These are phyloP conservation scores for Adansonia digitata DNA, from an alignment of 345 rosid genomes.

Conservation along the genomic window DNA sequence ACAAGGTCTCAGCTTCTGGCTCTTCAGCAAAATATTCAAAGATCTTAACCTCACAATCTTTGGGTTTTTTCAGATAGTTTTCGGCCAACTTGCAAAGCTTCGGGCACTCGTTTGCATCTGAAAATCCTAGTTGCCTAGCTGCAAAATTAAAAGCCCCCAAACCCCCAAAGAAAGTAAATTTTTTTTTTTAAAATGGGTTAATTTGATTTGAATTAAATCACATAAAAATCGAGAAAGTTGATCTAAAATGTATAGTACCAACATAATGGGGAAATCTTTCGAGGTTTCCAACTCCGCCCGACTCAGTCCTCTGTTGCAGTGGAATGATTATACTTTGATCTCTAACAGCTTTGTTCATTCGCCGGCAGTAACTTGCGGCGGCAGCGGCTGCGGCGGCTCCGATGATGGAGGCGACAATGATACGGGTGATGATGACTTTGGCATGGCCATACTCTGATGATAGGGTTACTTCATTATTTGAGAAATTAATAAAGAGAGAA, in stretches of 20 bases:
- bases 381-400: constrained; percentile 24
- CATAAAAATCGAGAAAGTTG: neutral
- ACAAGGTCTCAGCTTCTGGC: constrained; percentile 52
- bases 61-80: constrained; percentile 47
- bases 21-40: constrained; percentile 48
- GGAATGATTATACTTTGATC: constrained; percentile 37
- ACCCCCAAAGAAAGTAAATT: neutral
- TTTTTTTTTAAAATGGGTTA: neutral
- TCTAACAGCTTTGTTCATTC: constrained; percentile 14
- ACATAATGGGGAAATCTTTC: constrained; percentile 84
- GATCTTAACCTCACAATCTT: constrained; percentile 56
- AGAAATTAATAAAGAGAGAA: neutral
- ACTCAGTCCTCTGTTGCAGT: constrained; percentile 35
- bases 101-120: constrained; percentile 63
- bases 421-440: constrained; percentile 12
- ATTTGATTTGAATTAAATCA: neutral
- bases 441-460: constrained; percentile 8
- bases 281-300: constrained; percentile 51
- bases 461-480: neutral
- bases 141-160: constrained; percentile 4
- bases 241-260: constrained; percentile 34
- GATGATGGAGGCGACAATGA: constrained; percentile 29
- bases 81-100: constrained; percentile 61
- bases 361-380: constrained; percentile 15
- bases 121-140: constrained; percentile 86